Base-by-base conservation (phyloP, 2,329 filamentous ascomycete genomes). In the Phyllosticta capitalensis region DNA sequence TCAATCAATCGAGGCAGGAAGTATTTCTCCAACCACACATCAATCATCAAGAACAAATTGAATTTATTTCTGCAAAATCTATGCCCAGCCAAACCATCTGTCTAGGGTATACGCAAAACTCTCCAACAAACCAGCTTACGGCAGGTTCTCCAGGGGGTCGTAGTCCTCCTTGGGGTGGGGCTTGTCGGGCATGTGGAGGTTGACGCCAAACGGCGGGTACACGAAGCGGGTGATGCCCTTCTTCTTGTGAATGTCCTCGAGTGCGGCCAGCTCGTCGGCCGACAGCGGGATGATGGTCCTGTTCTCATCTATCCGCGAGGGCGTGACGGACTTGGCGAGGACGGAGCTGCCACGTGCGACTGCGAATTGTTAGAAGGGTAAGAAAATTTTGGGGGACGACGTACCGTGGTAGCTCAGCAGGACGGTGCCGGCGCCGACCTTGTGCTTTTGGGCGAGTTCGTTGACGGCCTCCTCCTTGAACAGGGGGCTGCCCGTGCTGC, bases 371-470 rank as follows among this genome's bases (percentile, higher is more conserved):
- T 38, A 48, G 56, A 59, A 54, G 50, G 50, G 52, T 10, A 21
- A 52, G 5, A n/a, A 5, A 17, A 1, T 55, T 20, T 30, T 26
- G 52, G 51, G 3, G 2, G 53, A 5, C 53, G 7, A 75, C 83
- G 68, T 75, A 88, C 86, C 76, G 68, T 90, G 86, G 68, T 88
- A 90, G 71, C 86, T 88, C 62, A 92, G 72, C 56, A 90, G 74
- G 1, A 91, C 78, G 0, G 82, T 81, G 0, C 81, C 80, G 4
- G 75, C 68, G 1, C 72, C 70, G 9, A 79, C 77, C 51, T 70
- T 70, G 66, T 79, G 76, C 68, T 79, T 79, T 71, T 79, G 76
- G 2, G 77, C 78, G 9, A 79, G 72, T 63, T 78, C 74, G 45
- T 73, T 67, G n/a, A 79, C 72, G 19, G 65, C 74, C 63, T 78